phyloP scores from a whole-genome alignment of 2,329 filamentous ascomycete species.

The Pseudocercospora crystallina region DNA sequence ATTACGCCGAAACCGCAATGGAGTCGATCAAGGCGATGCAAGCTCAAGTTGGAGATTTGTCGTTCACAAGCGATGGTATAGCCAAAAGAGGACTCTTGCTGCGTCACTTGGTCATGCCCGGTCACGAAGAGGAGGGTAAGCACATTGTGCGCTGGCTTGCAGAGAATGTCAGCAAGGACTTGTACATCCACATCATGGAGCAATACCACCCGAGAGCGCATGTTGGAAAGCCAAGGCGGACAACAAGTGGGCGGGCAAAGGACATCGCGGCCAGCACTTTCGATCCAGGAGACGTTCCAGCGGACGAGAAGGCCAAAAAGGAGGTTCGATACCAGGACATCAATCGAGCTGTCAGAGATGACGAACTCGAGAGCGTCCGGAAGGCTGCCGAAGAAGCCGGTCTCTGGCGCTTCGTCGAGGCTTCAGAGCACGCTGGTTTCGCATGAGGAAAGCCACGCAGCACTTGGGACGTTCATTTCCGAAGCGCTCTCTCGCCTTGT shows the following conservation, averaged over 20 bases:
- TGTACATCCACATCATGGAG: constrained; percentile 86
- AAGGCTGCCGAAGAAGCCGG: constrained; percentile 69
- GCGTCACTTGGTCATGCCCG: constrained; percentile 82
- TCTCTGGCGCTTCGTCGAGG: constrained; percentile 76
- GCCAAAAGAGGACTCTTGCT: constrained; percentile 75
- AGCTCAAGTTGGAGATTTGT: constrained; percentile 75
- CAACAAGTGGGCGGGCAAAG: constrained; percentile 23
- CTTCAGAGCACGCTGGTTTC: constrained; percentile 57
- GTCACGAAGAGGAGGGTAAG: constrained; percentile 69
- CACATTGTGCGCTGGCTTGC: constrained; percentile 77
- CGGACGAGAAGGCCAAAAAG: constrained; percentile 34
- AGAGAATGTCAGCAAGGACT: constrained; percentile 67
- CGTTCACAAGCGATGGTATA: constrained; percentile 77
- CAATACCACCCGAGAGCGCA: constrained; percentile 80
- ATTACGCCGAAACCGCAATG: constrained; percentile 69
- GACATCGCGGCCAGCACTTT: constrained; percentile 29
- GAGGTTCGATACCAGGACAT: constrained; percentile 72
- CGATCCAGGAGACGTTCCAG: constrained; percentile 32
- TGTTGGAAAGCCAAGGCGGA: constrained; percentile 67
- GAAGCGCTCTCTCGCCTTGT: constrained; percentile 1
- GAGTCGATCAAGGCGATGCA: constrained; percentile 82
- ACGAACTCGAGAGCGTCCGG: constrained; percentile 66
- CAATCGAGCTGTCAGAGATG: constrained; percentile 65
- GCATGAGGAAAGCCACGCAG: constrained; percentile 38
- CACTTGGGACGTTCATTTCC: constrained; percentile 4